Evolutionary conservation across 2,329 filamentous ascomycete genomes (phyloP), one percentile per base, ranked within the genome.

Genomic region (Ophiostoma australiae): DNA sequence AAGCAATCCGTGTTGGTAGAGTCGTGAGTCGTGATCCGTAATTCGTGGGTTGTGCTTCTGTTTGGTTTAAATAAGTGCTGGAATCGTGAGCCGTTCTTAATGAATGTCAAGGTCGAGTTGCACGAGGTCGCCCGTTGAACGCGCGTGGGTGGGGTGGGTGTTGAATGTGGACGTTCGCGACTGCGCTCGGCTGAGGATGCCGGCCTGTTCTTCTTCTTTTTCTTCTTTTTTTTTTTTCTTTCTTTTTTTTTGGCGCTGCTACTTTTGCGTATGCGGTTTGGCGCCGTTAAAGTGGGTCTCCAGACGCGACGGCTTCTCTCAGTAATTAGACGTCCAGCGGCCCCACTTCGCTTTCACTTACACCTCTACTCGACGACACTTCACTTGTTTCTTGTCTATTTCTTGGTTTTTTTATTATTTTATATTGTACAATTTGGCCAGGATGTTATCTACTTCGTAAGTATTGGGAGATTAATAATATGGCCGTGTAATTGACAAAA

Each of bases 321-420:
- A 27, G n/a, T 58, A 58, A 23, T 27, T 1, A 23, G 2, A 13
- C 27, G 44, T 20, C n/a, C 4, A 27, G 3, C 27, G 13, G 58
- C 7, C 58, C 61, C 61, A 65, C 61, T 65, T 65, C 33, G 37
- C 61, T 65, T 63, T 63, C 61, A 65, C 61, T 65, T 67, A 67
- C 35, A 41, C 35, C 23, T n/a, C 37, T 11, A 15, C 4, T 23
- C 6, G 20, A 41, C 27, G 61, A 31, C 63, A 35, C 17, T 65
- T 27, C 13, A 37, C 39, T 4, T 68, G 37, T 27, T 23, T 63
- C 63, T 23, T 41, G 15, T 48, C 20, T 48, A 6, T 15, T 35
- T 20, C 15, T 20, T 63, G 6, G 11, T 11, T 13, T 7, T 11
- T 5, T 35, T 4, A 4, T 33, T 17, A n/a, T 4, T 11, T 33